A percentile compares a stretch with the other conserved stretches of the same genome.
Conservation (phyloP, 2,329 filamentous ascomycete species). For the Aureobasidium sp. region DNA sequence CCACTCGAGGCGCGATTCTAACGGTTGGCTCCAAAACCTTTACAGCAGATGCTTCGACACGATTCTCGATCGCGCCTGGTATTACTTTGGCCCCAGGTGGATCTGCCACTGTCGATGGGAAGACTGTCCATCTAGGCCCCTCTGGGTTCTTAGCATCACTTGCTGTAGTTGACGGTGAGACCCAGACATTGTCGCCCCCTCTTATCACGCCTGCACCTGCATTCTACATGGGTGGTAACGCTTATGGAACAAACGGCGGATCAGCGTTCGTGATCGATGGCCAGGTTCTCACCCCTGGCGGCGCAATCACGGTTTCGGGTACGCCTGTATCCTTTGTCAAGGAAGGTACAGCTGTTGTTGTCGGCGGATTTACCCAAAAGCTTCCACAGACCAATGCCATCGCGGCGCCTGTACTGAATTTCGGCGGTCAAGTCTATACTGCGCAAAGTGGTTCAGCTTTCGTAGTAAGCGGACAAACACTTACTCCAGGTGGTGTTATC, state of each 20-base stretch:
- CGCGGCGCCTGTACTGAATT: not conserved
- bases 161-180: constrained; percentile 35
- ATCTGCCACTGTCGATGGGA: constrained; percentile 32
- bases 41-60: constrained; percentile 41
- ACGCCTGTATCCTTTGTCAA: constrained; percentile 23
- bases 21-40: constrained; percentile 35
- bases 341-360: constrained; percentile 21
- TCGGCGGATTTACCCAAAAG: constrained; percentile 22
- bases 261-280: constrained; percentile 27
- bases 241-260: constrained; percentile 27
- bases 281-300: constrained; percentile 22
- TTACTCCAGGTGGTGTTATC: constrained; percentile 22
- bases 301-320: constrained; percentile 20
- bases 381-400: constrained; percentile 13
- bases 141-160: constrained; percentile 28
- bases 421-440: constrained; percentile 25
- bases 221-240: constrained; percentile 23
- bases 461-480: constrained; percentile 20
- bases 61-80: constrained; percentile 37
- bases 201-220: constrained; percentile 26
- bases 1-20: constrained; percentile 20
- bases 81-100: constrained; percentile 33
- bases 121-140: constrained; percentile 34
- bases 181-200: constrained; percentile 27
- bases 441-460: constrained; percentile 28